Evolutionary conservation across 495 filamentous ascomycete species (phyloP).

Genomic region (Usnea hakonensis): DNA sequence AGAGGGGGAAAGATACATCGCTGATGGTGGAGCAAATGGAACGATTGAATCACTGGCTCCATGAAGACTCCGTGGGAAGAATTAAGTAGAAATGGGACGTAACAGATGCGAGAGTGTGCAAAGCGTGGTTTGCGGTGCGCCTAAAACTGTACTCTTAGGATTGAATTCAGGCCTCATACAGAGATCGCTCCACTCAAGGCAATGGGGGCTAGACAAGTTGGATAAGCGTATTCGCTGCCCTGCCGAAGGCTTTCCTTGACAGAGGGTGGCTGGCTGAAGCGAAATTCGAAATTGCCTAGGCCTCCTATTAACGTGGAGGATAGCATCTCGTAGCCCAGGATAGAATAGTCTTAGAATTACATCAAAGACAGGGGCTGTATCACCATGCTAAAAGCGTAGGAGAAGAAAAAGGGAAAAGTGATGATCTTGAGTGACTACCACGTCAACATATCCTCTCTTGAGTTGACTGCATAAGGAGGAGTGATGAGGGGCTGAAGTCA

Average conservation of each 20-base stretch:
- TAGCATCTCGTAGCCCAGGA: neutral
- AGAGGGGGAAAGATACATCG: neutral
- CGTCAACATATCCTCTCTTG: neutral
- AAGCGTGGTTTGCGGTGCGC: neutral
- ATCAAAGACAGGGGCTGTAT: neutral
- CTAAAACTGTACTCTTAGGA: neutral
- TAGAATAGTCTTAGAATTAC: neutral
- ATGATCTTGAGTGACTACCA: neutral
- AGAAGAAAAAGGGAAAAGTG: neutral
- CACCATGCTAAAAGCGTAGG: neutral
- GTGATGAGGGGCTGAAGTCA: no score
- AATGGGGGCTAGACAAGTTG: neutral
- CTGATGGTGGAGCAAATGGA: neutral
- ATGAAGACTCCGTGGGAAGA: neutral
- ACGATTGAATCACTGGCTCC: neutral
- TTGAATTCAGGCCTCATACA: neutral
- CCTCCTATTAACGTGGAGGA: neutral
- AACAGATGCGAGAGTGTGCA: neutral
- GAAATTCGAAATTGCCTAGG: neutral
- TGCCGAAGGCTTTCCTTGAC: neutral
- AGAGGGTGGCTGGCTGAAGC: neutral
- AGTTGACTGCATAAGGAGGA: no score
- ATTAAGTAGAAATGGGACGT: neutral
- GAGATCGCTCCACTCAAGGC: neutral
- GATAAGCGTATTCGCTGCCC: neutral